Evolutionary conservation across 1,284 basidiomycete species (phyloP).

Genomic region (Heterobasidion irregulare): DNA sequence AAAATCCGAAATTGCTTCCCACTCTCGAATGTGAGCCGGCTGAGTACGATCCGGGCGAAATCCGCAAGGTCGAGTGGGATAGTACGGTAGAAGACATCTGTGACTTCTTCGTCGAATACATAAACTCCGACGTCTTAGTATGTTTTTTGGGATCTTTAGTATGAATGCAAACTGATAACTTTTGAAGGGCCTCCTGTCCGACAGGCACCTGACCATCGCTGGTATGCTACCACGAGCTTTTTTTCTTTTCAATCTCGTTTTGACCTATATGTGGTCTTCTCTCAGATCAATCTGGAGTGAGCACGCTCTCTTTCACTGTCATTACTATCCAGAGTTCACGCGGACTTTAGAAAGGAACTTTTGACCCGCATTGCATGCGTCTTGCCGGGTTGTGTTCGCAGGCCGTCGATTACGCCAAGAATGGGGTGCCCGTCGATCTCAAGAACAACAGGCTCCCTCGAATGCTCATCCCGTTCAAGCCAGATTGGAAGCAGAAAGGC

Average conservation of each 20-base stretch:
- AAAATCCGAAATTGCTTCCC: slow-evolving; percentile 42
- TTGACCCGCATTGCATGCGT: slow-evolving; percentile 51
- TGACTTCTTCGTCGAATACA: slow-evolving; percentile 78
- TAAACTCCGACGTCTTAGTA: slow-evolving; percentile 72
- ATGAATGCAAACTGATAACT: neutral
- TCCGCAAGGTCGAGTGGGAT: slow-evolving; percentile 27
- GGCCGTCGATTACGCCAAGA: slow-evolving; percentile 72
- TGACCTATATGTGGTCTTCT: neutral
- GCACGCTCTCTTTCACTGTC: neutral
- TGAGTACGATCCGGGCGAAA: slow-evolving; percentile 34
- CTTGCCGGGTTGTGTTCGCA: slow-evolving; percentile 60
- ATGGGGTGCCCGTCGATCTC: slow-evolving; percentile 59
- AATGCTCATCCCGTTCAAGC: slow-evolving; percentile 54
- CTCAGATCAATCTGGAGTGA: slow-evolving; percentile 59
- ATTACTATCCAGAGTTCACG: neutral
- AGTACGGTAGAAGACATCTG: slow-evolving; percentile 70
- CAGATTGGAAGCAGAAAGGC: slow-evolving; percentile 70
- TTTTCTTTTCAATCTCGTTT: slow-evolving; percentile 2
- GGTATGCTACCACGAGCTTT: slow-evolving; percentile 33
- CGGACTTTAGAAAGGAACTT: slow-evolving; percentile 49
- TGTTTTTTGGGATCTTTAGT: slow-evolving; percentile 8
- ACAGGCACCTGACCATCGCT: slow-evolving; percentile 66
- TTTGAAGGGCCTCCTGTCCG: slow-evolving; percentile 54
- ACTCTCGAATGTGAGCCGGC: slow-evolving; percentile 40
- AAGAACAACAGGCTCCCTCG: slow-evolving; percentile 34